Conservation (phyloP, 352 stramenopile genomes). For the Peronospora belbahrii region DNA sequence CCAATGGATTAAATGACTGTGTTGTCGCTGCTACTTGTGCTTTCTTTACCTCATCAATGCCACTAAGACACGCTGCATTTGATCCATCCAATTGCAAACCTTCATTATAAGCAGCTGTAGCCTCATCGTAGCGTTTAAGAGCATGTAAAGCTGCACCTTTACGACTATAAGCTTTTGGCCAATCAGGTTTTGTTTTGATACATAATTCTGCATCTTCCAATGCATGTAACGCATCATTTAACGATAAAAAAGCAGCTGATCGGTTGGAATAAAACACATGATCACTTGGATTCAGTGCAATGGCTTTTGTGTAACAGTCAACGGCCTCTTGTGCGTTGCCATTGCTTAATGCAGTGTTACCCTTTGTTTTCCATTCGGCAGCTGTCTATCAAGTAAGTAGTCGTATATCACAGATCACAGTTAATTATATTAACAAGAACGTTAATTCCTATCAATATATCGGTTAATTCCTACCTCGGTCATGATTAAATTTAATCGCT, state of each 20-base stretch:
- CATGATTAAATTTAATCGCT: no score
- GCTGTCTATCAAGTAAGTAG: slow-evolving; percentile 16
- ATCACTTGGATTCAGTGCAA: slow-evolving; percentile 91
- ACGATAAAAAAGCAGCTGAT: slow-evolving; percentile 96
- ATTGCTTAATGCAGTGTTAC: slow-evolving; percentile 92
- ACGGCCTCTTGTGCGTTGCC: slow-evolving; percentile 94
- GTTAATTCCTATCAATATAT: neutral
- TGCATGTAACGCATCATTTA: slow-evolving; percentile 88
- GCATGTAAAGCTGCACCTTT: slow-evolving; percentile 96
- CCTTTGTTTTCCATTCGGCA: slow-evolving; percentile 89
- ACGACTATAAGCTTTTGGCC: slow-evolving; percentile 96
- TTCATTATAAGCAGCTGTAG: slow-evolving; percentile 74
- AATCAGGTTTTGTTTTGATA: slow-evolving; percentile 91
- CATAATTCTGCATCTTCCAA: slow-evolving; percentile 95
- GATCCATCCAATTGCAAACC: slow-evolving; percentile 87
- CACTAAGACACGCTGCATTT: slow-evolving; percentile 89
- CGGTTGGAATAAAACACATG: slow-evolving; percentile 99
- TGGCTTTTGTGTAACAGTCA: slow-evolving; percentile 94
- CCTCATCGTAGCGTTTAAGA: slow-evolving; percentile 83
- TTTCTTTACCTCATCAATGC: slow-evolving; percentile 91
- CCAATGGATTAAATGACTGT: slow-evolving; percentile 79
- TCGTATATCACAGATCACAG: neutral
- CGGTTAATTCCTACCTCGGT: slow-evolving; percentile 9
- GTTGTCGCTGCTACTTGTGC: slow-evolving; percentile 40
- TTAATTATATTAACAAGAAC: neutral